Evolutionary conservation across 2,329 filamentous ascomycete genomes (phyloP), one percentile per base, ranked within the genome.

Genomic region (Diaporthe capsici): DNA sequence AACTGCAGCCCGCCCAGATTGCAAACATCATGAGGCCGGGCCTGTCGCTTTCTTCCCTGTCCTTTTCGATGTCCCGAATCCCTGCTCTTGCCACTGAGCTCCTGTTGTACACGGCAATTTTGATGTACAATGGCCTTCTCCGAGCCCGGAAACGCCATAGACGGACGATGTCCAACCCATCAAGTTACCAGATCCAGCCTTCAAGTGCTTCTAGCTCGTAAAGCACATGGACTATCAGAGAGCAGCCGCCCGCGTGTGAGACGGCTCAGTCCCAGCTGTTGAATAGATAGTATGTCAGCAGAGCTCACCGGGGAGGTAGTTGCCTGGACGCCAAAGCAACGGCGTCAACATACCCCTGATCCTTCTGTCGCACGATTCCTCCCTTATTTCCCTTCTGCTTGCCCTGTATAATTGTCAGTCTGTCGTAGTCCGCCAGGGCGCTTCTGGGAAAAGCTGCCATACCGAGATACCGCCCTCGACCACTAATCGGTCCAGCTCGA

Each of bases 401-500:
- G 79, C 94, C 94, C 91, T 92, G 77, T 9, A n/a, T 1, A 1
- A 55, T 4, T 37, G 65, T 77, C 44, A 77, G 73, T 39, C 22
- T 10, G 12, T 12, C 3, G 17, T 67, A 79, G 76, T 47, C 70
- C 22, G 37, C 28, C 25, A 42, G 25, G 12, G 8, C 17, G 67
- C 51, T 76, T 61, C 73, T 13, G 7, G 8, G 15, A 15, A 12
- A 60, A 68, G 53, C 31, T n/a, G 72, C 86, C 90, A 79, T 89
- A 95, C 93, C 81, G 93, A 92, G 84, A 95, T 93, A 76, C 94
- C 93, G 25, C 94, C 94, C 85, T 99, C 97, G 0, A 99, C 94
- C 20, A 99, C 97, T 85, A 99, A 90, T 82, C 92, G 90, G 82
- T 98, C 96, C 77, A 97, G 85, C 86, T 98, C 94, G 87, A 95